These are phyloP conservation scores for Leishmania turanica DNA, from an alignment of 208 protist genomes.

Conservation along the genomic window DNA sequence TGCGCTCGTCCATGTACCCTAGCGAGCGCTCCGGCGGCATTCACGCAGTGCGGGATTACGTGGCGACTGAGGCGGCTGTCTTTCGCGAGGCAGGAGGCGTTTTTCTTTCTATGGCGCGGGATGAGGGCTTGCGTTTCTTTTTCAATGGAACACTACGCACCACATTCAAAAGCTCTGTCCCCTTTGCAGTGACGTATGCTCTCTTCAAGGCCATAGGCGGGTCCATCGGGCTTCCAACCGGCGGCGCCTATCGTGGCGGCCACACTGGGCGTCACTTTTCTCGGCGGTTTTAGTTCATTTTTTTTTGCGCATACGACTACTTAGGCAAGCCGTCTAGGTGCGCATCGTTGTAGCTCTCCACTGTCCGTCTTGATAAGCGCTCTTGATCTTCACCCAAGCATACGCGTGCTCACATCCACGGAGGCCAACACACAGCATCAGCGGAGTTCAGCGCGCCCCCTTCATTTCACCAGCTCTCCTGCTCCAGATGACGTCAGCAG, in stretches of 20 bases:
- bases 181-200: conserved; percentile 83
- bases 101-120: conserved; percentile 48
- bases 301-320: background rate
- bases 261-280: conserved; percentile 47
- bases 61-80: conserved; percentile 64
- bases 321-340: background rate
- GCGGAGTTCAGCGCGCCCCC: background rate
- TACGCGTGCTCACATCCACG: background rate
- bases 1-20: conserved; percentile 71
- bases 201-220: conserved; percentile 74
- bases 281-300: conserved; percentile 23
- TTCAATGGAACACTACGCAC: conserved; percentile 73
- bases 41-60: conserved; percentile 46
- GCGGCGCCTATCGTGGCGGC: conserved; percentile 20
- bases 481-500: background rate
- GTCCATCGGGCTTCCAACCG: conserved; percentile 54
- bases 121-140: conserved; percentile 79
- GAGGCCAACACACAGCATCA: background rate
- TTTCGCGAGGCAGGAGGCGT: conserved; percentile 76
- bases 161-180: conserved; percentile 86
- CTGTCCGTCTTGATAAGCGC: background rate
- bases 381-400: background rate
- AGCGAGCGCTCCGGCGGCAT: conserved; percentile 81
- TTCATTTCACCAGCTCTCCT: background rate
- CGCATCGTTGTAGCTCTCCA: background rate